These are phyloP conservation scores for Fraxinus americana DNA, from an alignment of 257 asterid species.

Conservation along the genomic window DNA sequence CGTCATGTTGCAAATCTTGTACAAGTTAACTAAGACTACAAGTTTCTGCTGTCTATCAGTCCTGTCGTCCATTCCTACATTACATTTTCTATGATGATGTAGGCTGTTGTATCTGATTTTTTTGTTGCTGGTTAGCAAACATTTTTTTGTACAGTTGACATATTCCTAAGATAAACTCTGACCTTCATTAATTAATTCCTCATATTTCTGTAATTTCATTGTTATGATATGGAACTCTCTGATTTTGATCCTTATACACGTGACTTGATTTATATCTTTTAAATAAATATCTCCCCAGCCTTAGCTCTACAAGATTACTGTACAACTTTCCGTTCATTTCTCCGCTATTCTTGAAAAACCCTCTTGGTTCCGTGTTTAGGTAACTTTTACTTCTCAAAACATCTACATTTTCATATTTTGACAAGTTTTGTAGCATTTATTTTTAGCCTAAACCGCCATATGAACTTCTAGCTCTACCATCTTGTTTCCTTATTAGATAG, in stretches of 20 bases:
- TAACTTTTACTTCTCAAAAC: neutral
- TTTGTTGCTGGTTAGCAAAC: neutral
- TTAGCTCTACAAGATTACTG: neutral
- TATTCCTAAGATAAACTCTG: neutral
- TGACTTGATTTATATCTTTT: neutral
- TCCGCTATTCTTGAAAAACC: neutral
- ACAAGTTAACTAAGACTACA: neutral
- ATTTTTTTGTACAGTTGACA: neutral
- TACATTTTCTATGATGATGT: neutral
- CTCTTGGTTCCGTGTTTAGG: neutral
- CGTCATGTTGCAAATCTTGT: neutral
- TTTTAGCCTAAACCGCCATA: neutral
- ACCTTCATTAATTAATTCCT: neutral
- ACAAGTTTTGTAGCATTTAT: neutral
- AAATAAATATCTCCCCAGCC: neutral
- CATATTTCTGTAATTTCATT: neutral
- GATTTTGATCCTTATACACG: neutral
- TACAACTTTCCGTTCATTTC: neutral
- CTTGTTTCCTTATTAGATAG: neutral
- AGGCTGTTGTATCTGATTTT: neutral
- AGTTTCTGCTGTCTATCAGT: too few relatives aligned
- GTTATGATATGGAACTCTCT: neutral
- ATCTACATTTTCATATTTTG: neutral
- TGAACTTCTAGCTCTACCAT: neutral
- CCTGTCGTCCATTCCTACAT: too few relatives aligned